A percentile compares a stretch with the other conserved stretches of the same genome.
phyloP scores from a whole-genome alignment of 805 yeast species.

The Nakazawaea ernobii region DNA sequence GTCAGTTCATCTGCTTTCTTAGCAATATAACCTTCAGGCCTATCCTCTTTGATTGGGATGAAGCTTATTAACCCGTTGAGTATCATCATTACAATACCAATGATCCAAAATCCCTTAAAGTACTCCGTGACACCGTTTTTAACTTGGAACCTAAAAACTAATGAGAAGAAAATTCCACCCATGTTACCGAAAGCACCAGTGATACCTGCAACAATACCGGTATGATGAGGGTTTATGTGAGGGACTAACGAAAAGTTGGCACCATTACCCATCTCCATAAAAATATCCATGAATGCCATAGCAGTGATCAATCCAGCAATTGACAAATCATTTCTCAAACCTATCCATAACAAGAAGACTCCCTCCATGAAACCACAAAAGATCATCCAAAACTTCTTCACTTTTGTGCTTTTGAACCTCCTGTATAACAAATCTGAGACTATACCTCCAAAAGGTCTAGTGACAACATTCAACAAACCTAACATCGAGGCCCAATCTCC shows the following conservation, averaged over 20 bases:
- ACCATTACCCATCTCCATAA: slow-evolving; percentile 34
- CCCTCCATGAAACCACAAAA: slow-evolving; percentile 26
- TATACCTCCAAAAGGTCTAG: slow-evolving; percentile 25
- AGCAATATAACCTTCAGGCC: slow-evolving; percentile 12
- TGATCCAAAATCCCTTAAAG: slow-evolving; percentile 26
- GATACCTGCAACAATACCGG: slow-evolving; percentile 31
- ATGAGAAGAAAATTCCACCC: slow-evolving; percentile 29
- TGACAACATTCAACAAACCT: slow-evolving; percentile 24
- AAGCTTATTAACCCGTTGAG: slow-evolving; percentile 17
- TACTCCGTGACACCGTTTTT: slow-evolving; percentile 21
- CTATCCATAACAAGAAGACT: slow-evolving; percentile 29
- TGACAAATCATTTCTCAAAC: slow-evolving; percentile 21
- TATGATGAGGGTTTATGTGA: slow-evolving; percentile 26
- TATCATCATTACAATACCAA: slow-evolving; percentile 24
- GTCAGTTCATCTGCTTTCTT: background rate
- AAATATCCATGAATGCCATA: slow-evolving; percentile 24
- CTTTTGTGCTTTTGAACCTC: slow-evolving; percentile 22
- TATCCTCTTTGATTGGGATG: slow-evolving; percentile 23
- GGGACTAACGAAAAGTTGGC: slow-evolving; percentile 31
- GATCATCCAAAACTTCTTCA: slow-evolving; percentile 28
- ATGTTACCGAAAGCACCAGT: slow-evolving; percentile 31
- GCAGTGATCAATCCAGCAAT: slow-evolving; percentile 25
- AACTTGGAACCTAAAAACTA: slow-evolving; percentile 28
- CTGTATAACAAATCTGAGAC: slow-evolving; percentile 24
- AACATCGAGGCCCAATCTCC: slow-evolving; percentile 29